Evolutionary conservation across 2,329 filamentous ascomycete genomes (phyloP).

Genomic region (Colletotrichum kahawae): DNA sequence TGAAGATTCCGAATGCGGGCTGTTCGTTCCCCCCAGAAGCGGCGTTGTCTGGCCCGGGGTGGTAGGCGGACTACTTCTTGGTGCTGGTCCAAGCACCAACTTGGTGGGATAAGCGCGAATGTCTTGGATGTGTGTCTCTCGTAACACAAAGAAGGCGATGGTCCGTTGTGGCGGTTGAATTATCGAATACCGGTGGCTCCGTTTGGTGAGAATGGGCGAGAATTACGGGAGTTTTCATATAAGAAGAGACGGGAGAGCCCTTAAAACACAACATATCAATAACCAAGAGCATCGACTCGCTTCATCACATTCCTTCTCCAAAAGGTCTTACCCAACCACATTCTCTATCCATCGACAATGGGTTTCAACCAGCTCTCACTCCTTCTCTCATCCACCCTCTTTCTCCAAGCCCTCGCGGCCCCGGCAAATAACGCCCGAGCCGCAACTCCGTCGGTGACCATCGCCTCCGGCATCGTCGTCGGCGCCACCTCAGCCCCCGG

Average conservation of each 20-base stretch:
- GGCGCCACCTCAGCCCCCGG: neutral
- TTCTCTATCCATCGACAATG: neutral
- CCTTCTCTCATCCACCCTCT: neutral
- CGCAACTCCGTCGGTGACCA: neutral
- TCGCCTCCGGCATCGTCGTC: conserved; percentile 1
- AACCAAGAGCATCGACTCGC: neutral
- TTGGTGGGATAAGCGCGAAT: neutral
- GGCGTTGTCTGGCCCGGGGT: neutral
- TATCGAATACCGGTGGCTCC: neutral
- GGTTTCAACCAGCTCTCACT: neutral
- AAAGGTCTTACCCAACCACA: neutral
- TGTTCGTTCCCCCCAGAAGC: neutral
- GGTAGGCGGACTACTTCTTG: neutral
- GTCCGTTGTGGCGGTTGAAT: neutral
- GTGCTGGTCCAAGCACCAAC: neutral
- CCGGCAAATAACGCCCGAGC: neutral
- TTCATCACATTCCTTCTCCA: neutral
- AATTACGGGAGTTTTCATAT: neutral
- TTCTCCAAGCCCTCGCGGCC: neutral
- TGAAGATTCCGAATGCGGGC: neutral
- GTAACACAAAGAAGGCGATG: neutral
- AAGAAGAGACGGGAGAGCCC: neutral
- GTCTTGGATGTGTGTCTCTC: neutral
- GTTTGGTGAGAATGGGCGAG: neutral
- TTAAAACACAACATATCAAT: neutral